These are phyloP conservation scores for Ophiocordyceps polyrhachis-furcata DNA, from an alignment of 2,329 filamentous ascomycete species.

Conservation along the genomic window DNA sequence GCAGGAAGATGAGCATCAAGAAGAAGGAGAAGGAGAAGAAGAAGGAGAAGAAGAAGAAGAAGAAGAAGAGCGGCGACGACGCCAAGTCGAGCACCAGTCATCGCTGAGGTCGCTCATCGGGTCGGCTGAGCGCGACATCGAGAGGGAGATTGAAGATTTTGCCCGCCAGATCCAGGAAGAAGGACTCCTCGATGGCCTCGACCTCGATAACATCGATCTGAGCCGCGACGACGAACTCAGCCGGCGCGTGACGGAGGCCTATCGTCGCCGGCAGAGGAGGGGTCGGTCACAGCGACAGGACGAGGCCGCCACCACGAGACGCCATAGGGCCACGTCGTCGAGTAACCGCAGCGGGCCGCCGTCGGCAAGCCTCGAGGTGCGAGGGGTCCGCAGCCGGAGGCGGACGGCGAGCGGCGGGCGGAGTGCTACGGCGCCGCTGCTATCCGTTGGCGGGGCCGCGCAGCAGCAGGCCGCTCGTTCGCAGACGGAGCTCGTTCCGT, in stretches of 20 bases:
- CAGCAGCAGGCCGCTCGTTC: slow-evolving; percentile 38
- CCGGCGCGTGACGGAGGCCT: slow-evolving; percentile 77
- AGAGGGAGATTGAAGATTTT: slow-evolving; percentile 80
- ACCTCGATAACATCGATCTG: slow-evolving; percentile 71
- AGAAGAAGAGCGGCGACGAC: slow-evolving; percentile 21
- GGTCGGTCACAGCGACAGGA: slow-evolving; percentile 33
- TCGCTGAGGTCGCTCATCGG: slow-evolving; percentile 74
- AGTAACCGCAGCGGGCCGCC: slow-evolving; percentile 34
- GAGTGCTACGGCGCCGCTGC: slow-evolving; percentile 30
- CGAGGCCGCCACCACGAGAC: slow-evolving; percentile 8
- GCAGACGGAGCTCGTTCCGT: slow-evolving; percentile 38
- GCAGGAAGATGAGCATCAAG: slow-evolving; percentile 14
- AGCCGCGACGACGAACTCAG: slow-evolving; percentile 78
- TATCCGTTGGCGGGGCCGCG: slow-evolving; percentile 21
- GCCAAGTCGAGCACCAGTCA: slow-evolving; percentile 73
- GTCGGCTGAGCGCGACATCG: slow-evolving; percentile 56
- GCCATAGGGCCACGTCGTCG: slow-evolving; percentile 24
- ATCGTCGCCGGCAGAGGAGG: slow-evolving; percentile 53
- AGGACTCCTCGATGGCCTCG: slow-evolving; percentile 70
- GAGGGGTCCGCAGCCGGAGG: slow-evolving; percentile 19
- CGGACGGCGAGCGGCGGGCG: slow-evolving; percentile 36
- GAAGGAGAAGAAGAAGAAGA: too few relatives aligned
- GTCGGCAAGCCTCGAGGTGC: slow-evolving; percentile 14
- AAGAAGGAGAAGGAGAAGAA: slow-evolving; percentile 15
- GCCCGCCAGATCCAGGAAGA: slow-evolving; percentile 77